Percentiles rank a stretch among this genome's conserved stretches.
Conservation (phyloP, 2,329 filamentous ascomycete genomes). For the Neopestalotiopsis sp. region DNA sequence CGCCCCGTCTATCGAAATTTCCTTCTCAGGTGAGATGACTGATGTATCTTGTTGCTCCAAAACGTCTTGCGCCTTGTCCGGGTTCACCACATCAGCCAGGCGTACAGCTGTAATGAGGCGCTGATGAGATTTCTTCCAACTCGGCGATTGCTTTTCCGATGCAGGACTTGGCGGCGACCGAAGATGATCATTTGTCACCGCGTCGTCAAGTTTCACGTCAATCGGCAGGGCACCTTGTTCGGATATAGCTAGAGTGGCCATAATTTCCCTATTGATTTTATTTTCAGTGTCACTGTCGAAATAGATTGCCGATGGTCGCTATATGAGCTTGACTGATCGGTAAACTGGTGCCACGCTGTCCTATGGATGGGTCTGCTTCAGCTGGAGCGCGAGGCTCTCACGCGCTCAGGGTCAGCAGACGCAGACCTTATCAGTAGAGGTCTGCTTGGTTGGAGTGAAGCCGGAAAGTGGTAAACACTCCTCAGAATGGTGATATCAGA, state of each 20-base stretch:
- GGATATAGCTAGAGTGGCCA: not conserved
- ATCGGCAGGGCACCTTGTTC: not conserved
- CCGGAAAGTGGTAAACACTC: not conserved
- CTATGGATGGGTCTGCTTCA: not conserved
- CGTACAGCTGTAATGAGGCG: conserved; percentile 6
- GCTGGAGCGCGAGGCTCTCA: not conserved
- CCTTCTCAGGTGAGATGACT: not conserved
- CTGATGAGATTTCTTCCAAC: conserved; percentile 7
- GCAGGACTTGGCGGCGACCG: not conserved
- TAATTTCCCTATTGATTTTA: not conserved
- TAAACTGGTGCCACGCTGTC: not conserved
- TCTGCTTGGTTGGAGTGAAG: not conserved
- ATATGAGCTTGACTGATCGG: not conserved
- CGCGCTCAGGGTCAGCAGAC: not conserved
- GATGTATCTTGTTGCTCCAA: conserved; percentile 27
- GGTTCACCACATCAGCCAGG: not conserved
- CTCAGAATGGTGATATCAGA: not conserved
- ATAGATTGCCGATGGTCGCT: not conserved
- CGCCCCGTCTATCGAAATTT: not conserved
- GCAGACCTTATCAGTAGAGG: not conserved
- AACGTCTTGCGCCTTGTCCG: not conserved
- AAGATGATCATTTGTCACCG: not conserved
- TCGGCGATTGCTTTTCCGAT: not conserved
- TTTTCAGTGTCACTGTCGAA: not conserved
- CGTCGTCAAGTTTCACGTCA: not conserved